Evolutionary conservation across 2,329 filamentous ascomycete species (phyloP).

Genomic region (Paecilomyces formosus): DNA sequence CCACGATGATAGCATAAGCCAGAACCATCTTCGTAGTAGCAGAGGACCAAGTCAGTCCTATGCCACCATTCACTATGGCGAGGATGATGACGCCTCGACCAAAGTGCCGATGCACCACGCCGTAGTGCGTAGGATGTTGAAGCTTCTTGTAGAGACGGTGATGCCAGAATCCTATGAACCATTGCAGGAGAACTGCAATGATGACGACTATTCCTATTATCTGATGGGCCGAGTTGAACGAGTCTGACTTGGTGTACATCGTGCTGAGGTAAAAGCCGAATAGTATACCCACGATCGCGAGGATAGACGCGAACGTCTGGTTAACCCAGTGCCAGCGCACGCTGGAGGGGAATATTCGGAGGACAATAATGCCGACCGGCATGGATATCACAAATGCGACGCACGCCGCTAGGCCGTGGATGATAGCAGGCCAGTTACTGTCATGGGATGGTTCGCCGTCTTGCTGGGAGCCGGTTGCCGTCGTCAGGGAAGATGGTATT

Average conservation of each 20-base stretch:
- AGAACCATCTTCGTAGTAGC: slow-evolving; percentile 6
- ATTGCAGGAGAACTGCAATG: slow-evolving; percentile 25
- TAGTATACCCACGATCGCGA: slow-evolving; percentile 30
- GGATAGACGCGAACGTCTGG: slow-evolving; percentile 28
- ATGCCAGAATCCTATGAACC: slow-evolving; percentile 31
- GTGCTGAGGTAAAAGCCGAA: slow-evolving; percentile 36
- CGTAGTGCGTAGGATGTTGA: slow-evolving; percentile 6
- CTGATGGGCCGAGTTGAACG: slow-evolving; percentile 40
- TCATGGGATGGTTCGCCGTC: slow-evolving; percentile 5
- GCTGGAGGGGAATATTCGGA: slow-evolving; percentile 13
- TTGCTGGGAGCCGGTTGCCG: slow-evolving; percentile 5
- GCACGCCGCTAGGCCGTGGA: slow-evolving; percentile 10
- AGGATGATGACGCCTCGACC: slow-evolving; percentile 18
- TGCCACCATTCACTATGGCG: slow-evolving; percentile 12
- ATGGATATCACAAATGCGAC: slow-evolving; percentile 13
- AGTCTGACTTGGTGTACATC: slow-evolving; percentile 27
- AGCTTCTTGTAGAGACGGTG: slow-evolving; percentile 25
- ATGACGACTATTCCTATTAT: slow-evolving; percentile 38
- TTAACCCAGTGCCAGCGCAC: slow-evolving; percentile 31
- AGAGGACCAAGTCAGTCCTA: slow-evolving; percentile 12
- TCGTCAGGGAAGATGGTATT: slow-evolving; percentile 7
- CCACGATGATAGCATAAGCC: slow-evolving; percentile 9
- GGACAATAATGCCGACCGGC: slow-evolving; percentile 10
- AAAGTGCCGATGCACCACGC: slow-evolving; percentile 18
- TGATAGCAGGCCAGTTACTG: slow-evolving; percentile 13